These are phyloP conservation scores for Serendipita sp. DNA, from an alignment of 768 basidiomycete genomes.

Conservation along the genomic window DNA sequence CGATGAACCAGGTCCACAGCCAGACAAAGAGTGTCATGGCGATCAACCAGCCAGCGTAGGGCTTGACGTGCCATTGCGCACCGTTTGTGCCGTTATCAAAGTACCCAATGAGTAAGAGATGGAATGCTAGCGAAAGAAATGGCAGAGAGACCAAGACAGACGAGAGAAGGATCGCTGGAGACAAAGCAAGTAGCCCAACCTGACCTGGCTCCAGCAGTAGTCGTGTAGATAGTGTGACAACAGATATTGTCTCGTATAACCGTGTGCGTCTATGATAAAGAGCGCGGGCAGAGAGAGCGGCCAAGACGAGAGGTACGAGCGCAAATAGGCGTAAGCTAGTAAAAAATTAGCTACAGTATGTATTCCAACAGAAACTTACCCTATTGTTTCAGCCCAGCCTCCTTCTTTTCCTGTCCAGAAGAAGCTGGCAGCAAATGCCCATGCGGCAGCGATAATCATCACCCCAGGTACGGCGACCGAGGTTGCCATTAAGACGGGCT, in stretches of 20 bases:
- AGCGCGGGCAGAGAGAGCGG: slow-evolving; percentile 47
- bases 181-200: slow-evolving; percentile 59
- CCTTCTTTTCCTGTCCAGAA: slow-evolving; percentile 39
- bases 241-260: slow-evolving; percentile 53
- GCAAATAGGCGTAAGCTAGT: slow-evolving; percentile 61
- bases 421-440: slow-evolving; percentile 73
- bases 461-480: slow-evolving; percentile 61
- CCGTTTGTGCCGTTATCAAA: slow-evolving; percentile 27
- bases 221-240: slow-evolving; percentile 42
- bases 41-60: slow-evolving; percentile 65
- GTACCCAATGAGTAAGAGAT: slow-evolving; percentile 58
- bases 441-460: slow-evolving; percentile 55
- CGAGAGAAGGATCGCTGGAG: slow-evolving; percentile 52
- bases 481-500: slow-evolving; percentile 66
- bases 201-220: slow-evolving; percentile 41
- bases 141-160: slow-evolving; percentile 59
- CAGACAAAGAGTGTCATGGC: slow-evolving; percentile 34
- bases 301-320: slow-evolving; percentile 51
- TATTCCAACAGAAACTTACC: slow-evolving; percentile 29
- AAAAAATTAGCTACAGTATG: slow-evolving; percentile 11
- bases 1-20: slow-evolving; percentile 67
- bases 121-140: slow-evolving; percentile 61
- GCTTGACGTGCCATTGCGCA: slow-evolving; percentile 36
- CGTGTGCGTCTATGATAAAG: slow-evolving; percentile 37
- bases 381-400: slow-evolving; percentile 70